A percentile compares a stretch with the other conserved stretches of the same genome.
Conservation (phyloP, 345 rosid species). For the Sisymbrium altissimum region DNA sequence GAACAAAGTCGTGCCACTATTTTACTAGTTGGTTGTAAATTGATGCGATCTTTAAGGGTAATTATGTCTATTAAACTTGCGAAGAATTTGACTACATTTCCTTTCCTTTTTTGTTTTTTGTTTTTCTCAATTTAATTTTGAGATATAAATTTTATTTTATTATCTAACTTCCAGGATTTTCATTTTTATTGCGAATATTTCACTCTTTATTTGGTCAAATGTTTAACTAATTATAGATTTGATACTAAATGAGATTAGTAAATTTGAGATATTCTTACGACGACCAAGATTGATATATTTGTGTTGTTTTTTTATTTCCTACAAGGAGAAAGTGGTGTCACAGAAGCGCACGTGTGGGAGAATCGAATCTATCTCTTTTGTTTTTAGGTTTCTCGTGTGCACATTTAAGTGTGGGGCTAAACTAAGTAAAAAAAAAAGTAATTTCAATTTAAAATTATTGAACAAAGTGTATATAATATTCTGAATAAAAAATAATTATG, state of each 20-base stretch:
- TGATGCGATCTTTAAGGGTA: neutral
- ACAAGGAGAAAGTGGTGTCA: slow-evolving; percentile 16
- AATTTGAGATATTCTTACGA: neutral
- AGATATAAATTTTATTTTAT: neutral
- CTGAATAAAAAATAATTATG: neutral
- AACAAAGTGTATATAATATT: neutral
- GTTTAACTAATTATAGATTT: neutral
- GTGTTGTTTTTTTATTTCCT: neutral
- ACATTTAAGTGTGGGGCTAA: slow-evolving; percentile 31
- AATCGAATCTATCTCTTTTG: slow-evolving; percentile 33
- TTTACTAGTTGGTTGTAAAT: slow-evolving; percentile 14
- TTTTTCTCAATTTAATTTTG: neutral
- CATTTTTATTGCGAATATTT: neutral
- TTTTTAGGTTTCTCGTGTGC: slow-evolving; percentile 28
- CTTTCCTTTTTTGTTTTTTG: neutral
- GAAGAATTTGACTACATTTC: slow-evolving; percentile 19
- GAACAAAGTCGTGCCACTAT: slow-evolving; percentile 28
- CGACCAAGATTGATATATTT: neutral
- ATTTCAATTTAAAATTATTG: neutral
- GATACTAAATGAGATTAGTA: neutral
- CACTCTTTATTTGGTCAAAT: neutral
- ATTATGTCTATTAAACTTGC: slow-evolving; percentile 11
- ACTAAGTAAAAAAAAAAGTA: neutral
- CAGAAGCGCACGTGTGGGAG: slow-evolving; percentile 37
- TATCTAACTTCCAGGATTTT: neutral